These are phyloP conservation scores for Colletotrichum orchidophilum DNA, from an alignment of 2,329 filamentous ascomycete species.

Conservation along the genomic window DNA sequence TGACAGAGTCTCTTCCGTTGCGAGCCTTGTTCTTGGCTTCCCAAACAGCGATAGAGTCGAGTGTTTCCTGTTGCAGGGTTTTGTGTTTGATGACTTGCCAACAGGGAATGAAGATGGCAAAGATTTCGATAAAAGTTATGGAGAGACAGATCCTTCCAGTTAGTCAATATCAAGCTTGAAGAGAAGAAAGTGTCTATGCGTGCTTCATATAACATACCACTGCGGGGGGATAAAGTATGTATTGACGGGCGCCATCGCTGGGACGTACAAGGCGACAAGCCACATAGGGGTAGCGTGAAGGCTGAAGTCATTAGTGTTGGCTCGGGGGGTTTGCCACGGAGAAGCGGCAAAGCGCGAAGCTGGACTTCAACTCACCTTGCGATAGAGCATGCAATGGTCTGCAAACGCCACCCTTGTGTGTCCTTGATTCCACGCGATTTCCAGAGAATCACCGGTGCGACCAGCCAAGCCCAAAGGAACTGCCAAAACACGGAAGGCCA, in stretches of 20 bases:
- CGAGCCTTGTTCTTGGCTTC: constrained; percentile 44
- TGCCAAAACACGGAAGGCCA: constrained; percentile 73
- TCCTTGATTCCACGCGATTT: constrained; percentile 69
- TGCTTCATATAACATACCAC: constrained; percentile 57
- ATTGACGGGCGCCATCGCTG: constrained; percentile 62
- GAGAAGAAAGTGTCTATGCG: neutral
- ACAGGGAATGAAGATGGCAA: constrained; percentile 71
- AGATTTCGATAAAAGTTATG: constrained; percentile 70
- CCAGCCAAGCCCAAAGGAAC: constrained; percentile 69
- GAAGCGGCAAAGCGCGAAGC: constrained; percentile 9
- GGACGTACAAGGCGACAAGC: constrained; percentile 67
- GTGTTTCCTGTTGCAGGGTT: constrained; percentile 56
- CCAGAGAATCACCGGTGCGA: constrained; percentile 70
- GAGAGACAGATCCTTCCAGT: constrained; percentile 63
- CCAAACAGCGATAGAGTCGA: constrained; percentile 60
- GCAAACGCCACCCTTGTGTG: constrained; percentile 72
- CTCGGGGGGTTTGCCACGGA: neutral
- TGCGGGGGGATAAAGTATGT: constrained; percentile 66
- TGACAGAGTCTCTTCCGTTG: constrained; percentile 12
- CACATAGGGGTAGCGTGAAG: constrained; percentile 74
- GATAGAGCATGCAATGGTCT: constrained; percentile 65
- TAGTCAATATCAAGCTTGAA: neutral
- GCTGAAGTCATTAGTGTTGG: constrained; percentile 44
- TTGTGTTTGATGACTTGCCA: constrained; percentile 62
- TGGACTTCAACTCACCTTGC: constrained; percentile 48